Evolutionary conservation across 176 grass and related monocot species (phyloP).

Genomic region (Oryza australiensis): DNA sequence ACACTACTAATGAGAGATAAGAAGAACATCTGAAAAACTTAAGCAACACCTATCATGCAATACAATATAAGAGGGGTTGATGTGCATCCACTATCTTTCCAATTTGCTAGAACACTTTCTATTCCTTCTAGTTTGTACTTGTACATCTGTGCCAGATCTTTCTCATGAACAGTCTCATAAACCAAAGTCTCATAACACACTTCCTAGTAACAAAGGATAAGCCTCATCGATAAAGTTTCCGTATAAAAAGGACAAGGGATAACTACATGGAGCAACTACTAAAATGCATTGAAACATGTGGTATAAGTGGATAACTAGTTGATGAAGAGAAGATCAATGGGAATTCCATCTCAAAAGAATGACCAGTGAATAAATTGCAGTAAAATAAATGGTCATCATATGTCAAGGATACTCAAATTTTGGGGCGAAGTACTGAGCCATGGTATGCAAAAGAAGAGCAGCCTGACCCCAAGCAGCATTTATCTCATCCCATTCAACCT

Average conservation of each 20-base stretch:
- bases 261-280: background rate
- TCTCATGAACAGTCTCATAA: background rate
- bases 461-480: slow-evolving; percentile 99
- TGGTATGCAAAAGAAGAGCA: slow-evolving; percentile 92
- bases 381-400: slow-evolving; percentile 10
- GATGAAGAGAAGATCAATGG: background rate
- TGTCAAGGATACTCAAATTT: slow-evolving; percentile 68
- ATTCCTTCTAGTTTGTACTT: background rate
- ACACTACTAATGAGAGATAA: background rate
- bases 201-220: background rate
- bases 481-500: slow-evolving; percentile 99
- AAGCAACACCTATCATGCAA: background rate
- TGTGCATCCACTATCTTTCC: background rate
- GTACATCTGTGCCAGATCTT: background rate
- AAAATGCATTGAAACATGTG: background rate
- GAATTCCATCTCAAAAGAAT: slow-evolving; percentile 12
- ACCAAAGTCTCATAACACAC: background rate
- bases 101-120: background rate
- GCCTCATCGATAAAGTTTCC: background rate
- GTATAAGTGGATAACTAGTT: background rate
- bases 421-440: slow-evolving; percentile 87
- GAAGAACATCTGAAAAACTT: background rate
- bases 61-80: background rate
- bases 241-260: background rate
- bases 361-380: background rate